Base-by-base conservation (phyloP, 192 early-diverging fungal species). In the Linnemannia exigua region DNA sequence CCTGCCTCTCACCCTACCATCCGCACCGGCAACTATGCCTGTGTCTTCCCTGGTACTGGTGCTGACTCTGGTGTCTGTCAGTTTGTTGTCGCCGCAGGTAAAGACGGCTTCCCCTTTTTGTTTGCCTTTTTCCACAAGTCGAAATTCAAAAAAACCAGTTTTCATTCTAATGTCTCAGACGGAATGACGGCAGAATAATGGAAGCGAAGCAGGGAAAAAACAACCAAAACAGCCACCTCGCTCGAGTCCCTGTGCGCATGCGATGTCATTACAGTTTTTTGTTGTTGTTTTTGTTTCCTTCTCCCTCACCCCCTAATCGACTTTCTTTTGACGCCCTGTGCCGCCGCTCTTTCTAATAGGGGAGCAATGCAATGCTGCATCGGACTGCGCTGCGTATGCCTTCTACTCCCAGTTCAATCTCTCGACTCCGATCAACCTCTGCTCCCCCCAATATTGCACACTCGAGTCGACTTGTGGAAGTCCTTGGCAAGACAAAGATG, bases 381-480 rank as follows among this genome's bases (percentile, higher is more conserved):
- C 79, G 14, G 91, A 94, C 67, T 94, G 93, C 82, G 89, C 89
- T 70, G 89, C 89, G 22, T 93, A 84, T 75, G 90, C 87, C 48
- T 84, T 82, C 46, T 81, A 88, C 33, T 36, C 38, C n/a, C 74
- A 85, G 35, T 44, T 77, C 15, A 88, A 86, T 38, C 58, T 88
- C 41, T 54, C 78, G 35, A 51, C 77, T 36, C 84, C 75, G 14
- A 36, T 31, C 20, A 81, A 87, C 17, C 74, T 91, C 54, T 91
- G 93, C 75, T 86, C 88, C 1, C 90, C 92, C 15, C 76, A 87
- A 19, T 88, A 89, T 51, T 93, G 93, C 77, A 93, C 92, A 12
- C 74, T 93, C 17, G 93, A 91, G 54, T 93, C 93, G 14, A 88
- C 87, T 0, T 94, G 93, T 73, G 92, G 89, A 41, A 90, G 91